Evolutionary conservation across 2,329 filamentous ascomycete species (phyloP).

Genomic region (Ceratocystis eucalypticola): DNA sequence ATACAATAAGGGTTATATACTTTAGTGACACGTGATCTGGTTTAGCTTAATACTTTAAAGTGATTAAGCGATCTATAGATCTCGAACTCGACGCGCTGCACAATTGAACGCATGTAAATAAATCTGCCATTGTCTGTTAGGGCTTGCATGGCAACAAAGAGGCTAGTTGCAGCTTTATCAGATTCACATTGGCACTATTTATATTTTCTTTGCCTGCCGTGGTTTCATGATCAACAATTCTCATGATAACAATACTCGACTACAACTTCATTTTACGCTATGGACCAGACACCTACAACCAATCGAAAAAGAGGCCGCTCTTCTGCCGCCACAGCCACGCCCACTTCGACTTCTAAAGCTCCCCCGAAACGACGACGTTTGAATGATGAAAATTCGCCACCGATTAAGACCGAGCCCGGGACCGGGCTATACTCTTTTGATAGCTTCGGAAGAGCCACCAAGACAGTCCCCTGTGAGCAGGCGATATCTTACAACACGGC

Average conservation of each 20-base stretch:
- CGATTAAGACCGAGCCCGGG: background rate
- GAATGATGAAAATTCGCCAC: slow-evolving; percentile 13
- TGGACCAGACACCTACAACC: slow-evolving; percentile 14
- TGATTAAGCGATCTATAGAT: background rate
- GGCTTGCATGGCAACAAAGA: background rate
- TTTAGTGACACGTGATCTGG: background rate
- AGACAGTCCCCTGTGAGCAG: background rate
- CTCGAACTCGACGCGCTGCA: background rate
- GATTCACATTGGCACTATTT: background rate
- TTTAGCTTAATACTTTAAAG: background rate
- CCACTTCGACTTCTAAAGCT: slow-evolving; percentile 12
- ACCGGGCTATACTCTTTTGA: background rate
- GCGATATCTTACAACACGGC: too few species aligned
- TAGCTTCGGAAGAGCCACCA: background rate
- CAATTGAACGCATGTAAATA: background rate
- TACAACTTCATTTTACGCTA: background rate
- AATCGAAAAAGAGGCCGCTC: slow-evolving; percentile 15
- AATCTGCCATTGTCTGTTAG: background rate
- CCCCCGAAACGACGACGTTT: slow-evolving; percentile 11
- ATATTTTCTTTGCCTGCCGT: background rate
- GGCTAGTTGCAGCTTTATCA: background rate
- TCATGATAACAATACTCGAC: background rate
- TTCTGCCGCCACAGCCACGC: slow-evolving; percentile 15
- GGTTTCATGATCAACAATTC: background rate
- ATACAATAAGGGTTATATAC: slow-evolving; percentile 5